Percentiles rank a stretch among this genome's conserved stretches.
phyloP scores from a whole-genome alignment of 192 early-diverging fungal species.

The Oehlia diaphana region DNA sequence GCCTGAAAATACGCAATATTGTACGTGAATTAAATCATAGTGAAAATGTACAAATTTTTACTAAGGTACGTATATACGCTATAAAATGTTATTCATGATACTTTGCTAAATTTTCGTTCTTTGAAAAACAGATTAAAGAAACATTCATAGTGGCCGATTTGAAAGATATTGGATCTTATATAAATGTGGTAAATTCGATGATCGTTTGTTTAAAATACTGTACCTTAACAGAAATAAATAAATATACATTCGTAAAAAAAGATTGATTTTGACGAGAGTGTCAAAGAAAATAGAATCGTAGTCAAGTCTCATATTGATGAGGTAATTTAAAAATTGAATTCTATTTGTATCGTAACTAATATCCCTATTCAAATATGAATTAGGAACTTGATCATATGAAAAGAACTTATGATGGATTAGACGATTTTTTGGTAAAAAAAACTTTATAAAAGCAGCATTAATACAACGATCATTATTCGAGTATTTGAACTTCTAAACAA shows the following conservation, averaged over 20 bases:
- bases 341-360: neutral
- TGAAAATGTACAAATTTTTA: slow-evolving; percentile 27
- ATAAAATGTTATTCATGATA: neutral
- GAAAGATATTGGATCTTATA: slow-evolving; percentile 51
- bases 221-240: neutral
- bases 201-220: no score
- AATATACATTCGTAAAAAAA: slow-evolving; percentile 23
- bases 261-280: slow-evolving; percentile 76
- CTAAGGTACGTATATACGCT: slow-evolving; percentile 25
- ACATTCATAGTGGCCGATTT: slow-evolving; percentile 39
- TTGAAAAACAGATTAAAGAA: slow-evolving; percentile 29
- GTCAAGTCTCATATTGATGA: slow-evolving; percentile 56
- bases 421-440: slow-evolving; percentile 58
- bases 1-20: slow-evolving; percentile 48
- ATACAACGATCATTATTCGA: neutral
- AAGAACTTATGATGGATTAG: slow-evolving; percentile 62
- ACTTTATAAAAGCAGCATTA: neutral
- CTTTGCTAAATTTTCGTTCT: neutral
- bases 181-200: slow-evolving; percentile 53
- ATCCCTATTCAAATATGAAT: neutral
- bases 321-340: slow-evolving; percentile 17
- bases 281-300: slow-evolving; percentile 54
- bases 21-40: slow-evolving; percentile 29
- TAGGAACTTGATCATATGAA: slow-evolving; percentile 70
- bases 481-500: no score